Conservation (phyloP, 2,329 filamentous ascomycete genomes). For the Epichloe glyceriae region DNA sequence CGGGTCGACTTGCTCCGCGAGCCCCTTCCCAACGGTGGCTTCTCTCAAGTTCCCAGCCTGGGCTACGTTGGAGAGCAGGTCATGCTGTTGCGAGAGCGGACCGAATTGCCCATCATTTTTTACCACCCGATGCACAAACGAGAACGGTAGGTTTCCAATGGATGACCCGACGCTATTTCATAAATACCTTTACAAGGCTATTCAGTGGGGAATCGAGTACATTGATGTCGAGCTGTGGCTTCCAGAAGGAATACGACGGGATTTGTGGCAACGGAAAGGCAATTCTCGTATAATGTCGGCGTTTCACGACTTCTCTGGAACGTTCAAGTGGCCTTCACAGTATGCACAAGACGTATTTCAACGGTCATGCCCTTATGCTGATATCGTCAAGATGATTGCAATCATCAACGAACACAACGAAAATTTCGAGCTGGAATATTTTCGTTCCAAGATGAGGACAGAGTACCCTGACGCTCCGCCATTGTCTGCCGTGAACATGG, state of each 20-base stretch:
- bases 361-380: slow-evolving; percentile 59
- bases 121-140: slow-evolving; percentile 67
- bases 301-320: slow-evolving; percentile 78
- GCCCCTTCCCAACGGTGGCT: slow-evolving; percentile 47
- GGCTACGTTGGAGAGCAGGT: slow-evolving; percentile 79
- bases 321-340: slow-evolving; percentile 68
- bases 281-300: slow-evolving; percentile 83
- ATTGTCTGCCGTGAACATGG: slow-evolving; percentile 78
- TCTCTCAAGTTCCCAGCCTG: slow-evolving; percentile 58
- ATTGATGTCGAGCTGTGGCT: slow-evolving; percentile 84
- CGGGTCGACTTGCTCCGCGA: slow-evolving; percentile 73
- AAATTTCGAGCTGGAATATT: slow-evolving; percentile 84
- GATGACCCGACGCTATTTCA: slow-evolving; percentile 63
- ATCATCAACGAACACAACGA: slow-evolving; percentile 71
- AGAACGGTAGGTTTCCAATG: slow-evolving; percentile 80
- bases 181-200: slow-evolving; percentile 67
- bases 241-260: slow-evolving; percentile 58
- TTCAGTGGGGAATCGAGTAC: slow-evolving; percentile 84
- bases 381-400: slow-evolving; percentile 85
- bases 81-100: slow-evolving; percentile 70
- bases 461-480: slow-evolving; percentile 58
- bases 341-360: slow-evolving; percentile 61
- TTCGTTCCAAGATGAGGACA: slow-evolving; percentile 61
- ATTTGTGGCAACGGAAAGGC: slow-evolving; percentile 55
- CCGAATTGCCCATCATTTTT: slow-evolving; percentile 81